phyloP scores from a whole-genome alignment of 768 basidiomycete genomes.

The Baorangia bicolor region DNA sequence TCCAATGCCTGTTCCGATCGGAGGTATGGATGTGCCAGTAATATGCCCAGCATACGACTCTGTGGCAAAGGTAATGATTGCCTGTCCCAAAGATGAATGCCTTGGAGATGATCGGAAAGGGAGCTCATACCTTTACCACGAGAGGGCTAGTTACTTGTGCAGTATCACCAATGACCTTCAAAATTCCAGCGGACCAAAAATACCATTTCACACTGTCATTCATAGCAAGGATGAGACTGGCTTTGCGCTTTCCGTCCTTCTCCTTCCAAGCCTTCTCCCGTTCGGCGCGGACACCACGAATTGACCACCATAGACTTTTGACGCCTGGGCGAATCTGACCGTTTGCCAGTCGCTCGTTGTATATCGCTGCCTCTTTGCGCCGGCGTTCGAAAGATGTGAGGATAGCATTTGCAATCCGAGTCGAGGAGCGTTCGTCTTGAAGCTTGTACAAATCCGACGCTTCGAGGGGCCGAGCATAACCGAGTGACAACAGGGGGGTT shows the following conservation, averaged over 20 bases:
- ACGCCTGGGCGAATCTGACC: conserved; percentile 62
- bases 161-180: conserved; percentile 63
- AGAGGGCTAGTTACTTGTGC: conserved; percentile 75
- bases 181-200: conserved; percentile 70
- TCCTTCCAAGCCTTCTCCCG: conserved; percentile 67
- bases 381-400: conserved; percentile 62
- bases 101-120: not conserved
- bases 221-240: conserved; percentile 67
- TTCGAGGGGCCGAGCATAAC: conserved; percentile 80
- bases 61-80: conserved; percentile 68
- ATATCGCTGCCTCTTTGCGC: conserved; percentile 54
- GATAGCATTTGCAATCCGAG: conserved; percentile 60
- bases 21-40: conserved; percentile 37
- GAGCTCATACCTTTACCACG: conserved; percentile 66
- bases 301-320: conserved; percentile 56
- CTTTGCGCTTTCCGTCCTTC: conserved; percentile 55
- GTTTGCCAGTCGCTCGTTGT: conserved; percentile 65
- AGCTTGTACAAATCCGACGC: conserved; percentile 81
- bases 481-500: conserved; percentile 64
- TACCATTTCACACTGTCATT: conserved; percentile 77
- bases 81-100: conserved; percentile 35
- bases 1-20: conserved; percentile 65
- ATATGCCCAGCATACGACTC: conserved; percentile 55
- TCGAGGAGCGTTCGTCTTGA: conserved; percentile 58
- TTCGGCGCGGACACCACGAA: conserved; percentile 46